Base-by-base conservation (phyloP, 345 rosid species). In the Brassica nigra region DNA sequence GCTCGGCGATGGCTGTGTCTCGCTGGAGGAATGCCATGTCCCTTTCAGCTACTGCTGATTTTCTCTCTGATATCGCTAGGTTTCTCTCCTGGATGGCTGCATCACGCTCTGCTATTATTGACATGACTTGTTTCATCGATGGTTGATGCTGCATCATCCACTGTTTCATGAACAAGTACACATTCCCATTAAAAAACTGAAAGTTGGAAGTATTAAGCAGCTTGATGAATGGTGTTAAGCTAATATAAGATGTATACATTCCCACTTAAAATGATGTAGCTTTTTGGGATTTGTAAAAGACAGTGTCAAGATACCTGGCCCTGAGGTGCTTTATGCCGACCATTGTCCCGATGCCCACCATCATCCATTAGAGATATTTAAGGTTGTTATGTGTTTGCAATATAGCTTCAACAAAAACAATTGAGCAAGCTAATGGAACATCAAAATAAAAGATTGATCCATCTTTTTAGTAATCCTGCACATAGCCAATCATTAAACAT, bases 61-160 rank as follows among this genome's bases (percentile, higher is more conserved):
- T 96, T 76, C 88, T 96, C 80, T 96, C 99, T 10, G 99, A 87
- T 76, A 96, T 65, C 16, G 98, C 99, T 66, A 90, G 81, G 67
- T 96, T 90, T 84, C 94, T 89, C 83, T 96, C 98, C 76, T 90
- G 97, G 36, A 96, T 81, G 6, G 98, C 97, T 69, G 94, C 97
- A 86, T 96, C 99, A 20, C 98, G 88, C 86, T 96, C 98, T 18
- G 97, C 95, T 88, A 96, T 92, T 72, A 96, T 89, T 58, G 89
- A 83, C 98, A 96, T 96, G 69, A 96, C 93, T 87, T 96, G 99
- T 87, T 96, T 96, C 98, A 96, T 96, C 8, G 99, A 90, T 62
- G 98, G 99, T 86, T 92, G 98, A 83, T 89, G 89, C 79, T 89
- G 99, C 95, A 90, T 85, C 85, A 90, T 78, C 98, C 97, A 92